Conservation (phyloP, 441 rosid genomes). For the Erodium moschatum region DNA sequence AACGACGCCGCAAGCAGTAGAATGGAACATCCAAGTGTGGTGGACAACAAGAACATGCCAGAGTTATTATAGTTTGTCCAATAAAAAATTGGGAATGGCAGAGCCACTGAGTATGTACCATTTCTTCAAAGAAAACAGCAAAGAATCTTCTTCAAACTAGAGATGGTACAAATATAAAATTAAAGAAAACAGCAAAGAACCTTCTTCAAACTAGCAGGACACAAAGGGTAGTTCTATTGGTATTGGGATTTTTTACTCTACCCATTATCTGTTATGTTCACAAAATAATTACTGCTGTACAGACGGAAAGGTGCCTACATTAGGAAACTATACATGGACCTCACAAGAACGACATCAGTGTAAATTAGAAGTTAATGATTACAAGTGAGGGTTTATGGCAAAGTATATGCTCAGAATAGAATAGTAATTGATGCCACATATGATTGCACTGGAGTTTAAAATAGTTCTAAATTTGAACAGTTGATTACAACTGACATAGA, state of each 20-base stretch:
- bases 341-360: not conserved
- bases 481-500: not conserved
- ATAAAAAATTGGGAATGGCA: not conserved
- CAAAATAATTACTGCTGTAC: not conserved
- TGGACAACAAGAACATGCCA: not conserved
- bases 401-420: too few relatives aligned
- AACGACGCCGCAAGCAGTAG: not conserved
- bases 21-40: not conserved
- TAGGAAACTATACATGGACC: not conserved
- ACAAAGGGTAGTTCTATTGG: too few relatives aligned
- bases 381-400: too few relatives aligned
- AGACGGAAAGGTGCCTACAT: not conserved
- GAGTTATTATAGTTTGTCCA: not conserved
- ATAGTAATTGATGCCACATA: too few relatives aligned
- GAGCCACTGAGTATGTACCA: not conserved
- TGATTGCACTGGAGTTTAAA: too few relatives aligned
- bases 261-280: not conserved
- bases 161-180: too few relatives aligned
- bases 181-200: too few relatives aligned
- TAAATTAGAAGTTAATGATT: too few relatives aligned
- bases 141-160: too few relatives aligned
- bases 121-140: too few relatives aligned
- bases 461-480: not conserved
- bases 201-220: too few relatives aligned
- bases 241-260: not conserved